Base-by-base conservation (phyloP, 1,284 basidiomycete genomes). In the Golubevia sp. region DNA sequence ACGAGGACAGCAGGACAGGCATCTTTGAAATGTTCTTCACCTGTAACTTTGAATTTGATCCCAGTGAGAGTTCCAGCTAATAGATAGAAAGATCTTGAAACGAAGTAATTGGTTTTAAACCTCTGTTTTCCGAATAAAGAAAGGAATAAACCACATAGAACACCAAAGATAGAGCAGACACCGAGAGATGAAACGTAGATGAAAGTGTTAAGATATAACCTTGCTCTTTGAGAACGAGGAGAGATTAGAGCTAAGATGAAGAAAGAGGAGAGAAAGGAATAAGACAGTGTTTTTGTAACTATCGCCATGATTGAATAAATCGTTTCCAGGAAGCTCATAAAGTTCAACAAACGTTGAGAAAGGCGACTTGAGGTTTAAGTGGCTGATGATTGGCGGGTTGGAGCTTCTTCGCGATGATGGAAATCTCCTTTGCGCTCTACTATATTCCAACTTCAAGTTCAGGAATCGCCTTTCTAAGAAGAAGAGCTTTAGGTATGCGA, bases 51-150 rank as follows among this genome's bases (percentile, higher is more conserved):
- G 73, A 97, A 86, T 55, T 86, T 85, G 71, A 96, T 86, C 66
- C 90, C 91, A 55, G 95, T 83, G 2, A 90, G 83, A 13, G 88
- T 88, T 48, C 89, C 87, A 53, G 90, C 88, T 61, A 93, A 71
- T 58, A 84, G 76, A 86, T 96, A 94, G 86, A 99, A 98, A 51
- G 88, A 89, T 57, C 92, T 86, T 1, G 94, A 96, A 49, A 96
- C 91, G 70, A 92, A 86, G 74, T 88, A 91, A 85, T 96, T 93
- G 76, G 92, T 92, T 83, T 97, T 92, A 81, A 90, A 89, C 20
- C 91, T 87, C 76, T 89, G 87, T 77, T 80, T 86, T 18, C 94
- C 94, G 6, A 89, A 79, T 34, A 92, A 76, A 5, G 89, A 87
- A 85, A 95, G 88, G 18, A 89, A 86, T 18, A 92, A 85, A 2